Conservation (phyloP, 1,139 yeast genomes). For the Scheffersomyces titani region DNA sequence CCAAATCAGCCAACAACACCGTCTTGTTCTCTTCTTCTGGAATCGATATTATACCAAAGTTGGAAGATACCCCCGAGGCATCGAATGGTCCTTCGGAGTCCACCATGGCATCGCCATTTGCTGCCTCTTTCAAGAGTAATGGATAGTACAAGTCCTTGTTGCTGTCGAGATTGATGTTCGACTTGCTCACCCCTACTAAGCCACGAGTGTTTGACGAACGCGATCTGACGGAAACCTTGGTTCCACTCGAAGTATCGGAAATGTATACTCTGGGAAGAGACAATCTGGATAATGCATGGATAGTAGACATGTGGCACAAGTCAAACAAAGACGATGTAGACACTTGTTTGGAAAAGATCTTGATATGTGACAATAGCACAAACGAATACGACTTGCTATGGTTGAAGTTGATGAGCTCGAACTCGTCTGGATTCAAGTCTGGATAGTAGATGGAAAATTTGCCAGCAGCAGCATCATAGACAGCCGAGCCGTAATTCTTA, state of each 20-base stretch:
- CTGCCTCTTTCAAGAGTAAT: conserved; percentile 33
- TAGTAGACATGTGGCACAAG: conserved; percentile 68
- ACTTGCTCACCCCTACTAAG: conserved; percentile 12
- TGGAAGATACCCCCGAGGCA: conserved; percentile 50
- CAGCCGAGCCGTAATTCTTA: conserved; percentile 50
- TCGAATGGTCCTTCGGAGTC: conserved; percentile 8
- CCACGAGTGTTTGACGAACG: conserved; percentile 46
- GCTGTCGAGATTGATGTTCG: conserved; percentile 30
- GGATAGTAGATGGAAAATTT: conserved; percentile 40
- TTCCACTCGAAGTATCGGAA: conserved; percentile 54
- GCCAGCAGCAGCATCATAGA: conserved; percentile 21
- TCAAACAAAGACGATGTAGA: conserved; percentile 63
- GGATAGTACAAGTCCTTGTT: conserved; percentile 21
- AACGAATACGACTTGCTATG: conserved; percentile 45
- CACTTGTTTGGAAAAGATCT: conserved; percentile 79
- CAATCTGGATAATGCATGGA: conserved; percentile 62
- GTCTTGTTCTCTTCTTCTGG: conserved; percentile 31
- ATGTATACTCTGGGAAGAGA: conserved; percentile 67
- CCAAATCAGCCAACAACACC: conserved; percentile 65
- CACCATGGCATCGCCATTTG: conserved; percentile 13
- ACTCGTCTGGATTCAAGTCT: conserved; percentile 27
- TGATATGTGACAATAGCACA: conserved; percentile 72
- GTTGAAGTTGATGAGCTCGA: conserved; percentile 24
- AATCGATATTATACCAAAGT: conserved; percentile 61
- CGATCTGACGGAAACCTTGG: conserved; percentile 53